Base-by-base conservation (phyloP, 306 rosid genomes). In the Quercus rubra region DNA sequence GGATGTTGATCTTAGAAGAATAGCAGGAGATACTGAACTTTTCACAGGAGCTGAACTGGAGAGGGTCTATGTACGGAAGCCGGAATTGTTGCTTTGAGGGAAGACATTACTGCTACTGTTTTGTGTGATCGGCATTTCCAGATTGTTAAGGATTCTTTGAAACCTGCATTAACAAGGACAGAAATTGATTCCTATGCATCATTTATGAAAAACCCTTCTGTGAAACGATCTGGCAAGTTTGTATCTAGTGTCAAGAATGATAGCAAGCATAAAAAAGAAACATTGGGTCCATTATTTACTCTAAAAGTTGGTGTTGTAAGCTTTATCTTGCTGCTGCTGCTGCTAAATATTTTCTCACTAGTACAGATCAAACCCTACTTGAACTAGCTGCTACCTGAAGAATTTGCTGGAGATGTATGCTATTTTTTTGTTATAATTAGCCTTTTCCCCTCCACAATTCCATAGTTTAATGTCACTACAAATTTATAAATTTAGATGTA, bases 21-120 rank as follows among this genome's bases (percentile, higher is more conserved):
- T 92, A 78, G 96, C 98, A 51, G 89, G 84, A 86, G 89, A 89
- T 23, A 90, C 98, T 0, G 96, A 95, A 69, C 89, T 80, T 62
- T 92, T 92, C 87, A 92, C 99, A 3, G 99, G 99, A 28, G 98
- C 98, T 5, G 99, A 95, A 77, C 85, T 95, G 27, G 93, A 90
- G 79, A 90, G 79, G 92, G 94, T 23, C 75, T 95, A 23, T 95
- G 99, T 83, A 85, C 71, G 82, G 97, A 92, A 89, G 97, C 93
- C n/a, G 94, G 98, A 75, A 85, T 88, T 28, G 92, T 90, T 69
- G 97, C 98, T 74, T 79, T 95, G 70, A 87, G 97, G 78, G 92
- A 95, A 90, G 79, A 91, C 87, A 92, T 90, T 74, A 54, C 87
- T 1, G 94, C 99, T 1, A 76, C 77, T 1, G 84, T 82, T 62